Percentiles rank a stretch among this genome's conserved stretches.
These are phyloP conservation scores for Spirogloea muscicola DNA, from an alignment of 139 green algal species.

Conservation along the genomic window DNA sequence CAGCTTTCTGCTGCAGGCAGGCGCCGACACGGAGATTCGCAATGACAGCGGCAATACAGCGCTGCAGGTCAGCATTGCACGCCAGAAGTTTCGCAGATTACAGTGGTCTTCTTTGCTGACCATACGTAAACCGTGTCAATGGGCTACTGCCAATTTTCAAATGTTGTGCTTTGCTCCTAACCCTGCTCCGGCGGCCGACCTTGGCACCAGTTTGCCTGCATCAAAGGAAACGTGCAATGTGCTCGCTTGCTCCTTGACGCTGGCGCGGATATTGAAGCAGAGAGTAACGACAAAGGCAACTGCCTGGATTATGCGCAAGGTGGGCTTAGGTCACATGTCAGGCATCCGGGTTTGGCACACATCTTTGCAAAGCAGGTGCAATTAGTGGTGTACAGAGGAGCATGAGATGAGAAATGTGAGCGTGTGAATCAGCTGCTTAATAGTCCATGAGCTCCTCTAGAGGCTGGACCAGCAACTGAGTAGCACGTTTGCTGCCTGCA, in stretches of 20 bases:
- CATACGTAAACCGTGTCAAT: no score
- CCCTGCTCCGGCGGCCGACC: no score
- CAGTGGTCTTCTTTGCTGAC: no score
- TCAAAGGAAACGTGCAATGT: slow-evolving; percentile 31
- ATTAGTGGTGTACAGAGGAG: no score
- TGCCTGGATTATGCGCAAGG: slow-evolving; percentile 28
- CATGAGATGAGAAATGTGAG: no score
- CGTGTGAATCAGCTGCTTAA: neutral
- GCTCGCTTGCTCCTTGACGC: slow-evolving; percentile 25
- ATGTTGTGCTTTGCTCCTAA: no score
- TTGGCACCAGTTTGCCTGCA: slow-evolving; percentile 28
- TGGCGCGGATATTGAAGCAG: slow-evolving; percentile 18
- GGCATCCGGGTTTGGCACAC: no score
- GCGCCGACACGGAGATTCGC: slow-evolving; percentile 22
- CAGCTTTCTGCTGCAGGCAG: slow-evolving; percentile 3
- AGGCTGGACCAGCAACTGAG: neutral
- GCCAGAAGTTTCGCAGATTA: no score
- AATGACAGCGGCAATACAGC: slow-evolving; percentile 18
- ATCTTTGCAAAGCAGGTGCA: no score
- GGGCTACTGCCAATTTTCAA: no score
- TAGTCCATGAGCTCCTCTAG: neutral
- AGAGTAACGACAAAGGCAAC: slow-evolving; percentile 27
- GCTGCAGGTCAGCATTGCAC: slow-evolving; percentile 22
- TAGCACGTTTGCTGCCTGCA: slow-evolving; percentile 1
- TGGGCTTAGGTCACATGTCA: no score